phyloP scores from a whole-genome alignment of 1,139 yeast genomes.

The Blastobotrys indianensis region DNA sequence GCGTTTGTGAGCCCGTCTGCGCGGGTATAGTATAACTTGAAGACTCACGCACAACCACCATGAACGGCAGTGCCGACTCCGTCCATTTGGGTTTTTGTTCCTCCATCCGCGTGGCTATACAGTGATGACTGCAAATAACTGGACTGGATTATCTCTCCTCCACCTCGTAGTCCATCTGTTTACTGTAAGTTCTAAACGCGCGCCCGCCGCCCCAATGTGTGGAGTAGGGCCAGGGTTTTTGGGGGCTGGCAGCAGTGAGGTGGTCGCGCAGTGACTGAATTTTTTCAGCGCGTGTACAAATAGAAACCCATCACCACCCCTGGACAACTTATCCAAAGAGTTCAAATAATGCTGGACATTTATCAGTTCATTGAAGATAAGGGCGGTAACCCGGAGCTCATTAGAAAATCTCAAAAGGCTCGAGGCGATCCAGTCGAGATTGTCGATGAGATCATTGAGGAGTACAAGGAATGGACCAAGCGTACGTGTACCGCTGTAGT shows the following conservation, averaged over 20 bases:
- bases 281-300: conserved; percentile 2
- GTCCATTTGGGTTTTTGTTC: no score
- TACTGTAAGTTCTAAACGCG: not conserved
- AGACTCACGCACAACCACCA: conserved; percentile 9
- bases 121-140: no score
- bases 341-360: conserved; percentile 73
- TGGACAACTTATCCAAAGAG: not conserved
- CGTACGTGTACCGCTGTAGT: conserved; percentile 23
- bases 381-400: conserved; percentile 91
- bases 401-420: conserved; percentile 82
- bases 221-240: not conserved
- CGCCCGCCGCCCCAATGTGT: not conserved
- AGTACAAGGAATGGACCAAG: conserved; percentile 88
- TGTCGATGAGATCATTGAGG: conserved; percentile 89
- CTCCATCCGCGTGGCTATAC: no score
- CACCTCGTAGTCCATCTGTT: no score
- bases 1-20: not conserved
- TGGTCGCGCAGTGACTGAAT: conserved; percentile 1
- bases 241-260: no score
- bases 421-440: conserved; percentile 93
- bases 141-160: no score
- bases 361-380: conserved; percentile 86
- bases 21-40: conserved; percentile 5
- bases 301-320: not conserved
- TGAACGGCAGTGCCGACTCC: conserved; percentile 2